Evolutionary conservation across 164 flowering plant genomes (phyloP).

Genomic region (Buxus sempervirens): DNA sequence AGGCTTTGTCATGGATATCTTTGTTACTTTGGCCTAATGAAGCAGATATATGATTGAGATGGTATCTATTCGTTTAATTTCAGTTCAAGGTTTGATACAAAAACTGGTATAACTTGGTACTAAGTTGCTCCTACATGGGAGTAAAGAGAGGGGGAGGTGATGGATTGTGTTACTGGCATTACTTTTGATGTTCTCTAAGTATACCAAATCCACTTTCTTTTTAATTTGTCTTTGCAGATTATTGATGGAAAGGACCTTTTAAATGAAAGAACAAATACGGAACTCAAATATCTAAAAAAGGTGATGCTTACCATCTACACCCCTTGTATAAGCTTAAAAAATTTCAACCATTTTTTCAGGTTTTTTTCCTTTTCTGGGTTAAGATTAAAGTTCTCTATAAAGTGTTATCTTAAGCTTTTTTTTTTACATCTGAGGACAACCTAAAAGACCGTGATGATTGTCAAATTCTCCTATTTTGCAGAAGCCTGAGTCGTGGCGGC

Average conservation of each 20-base stretch:
- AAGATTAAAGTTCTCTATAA: background rate
- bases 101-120: no score
- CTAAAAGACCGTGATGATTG: background rate
- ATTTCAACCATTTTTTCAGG: background rate
- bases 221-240: conserved; percentile 47
- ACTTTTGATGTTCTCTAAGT: background rate
- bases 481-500: conserved; percentile 98
- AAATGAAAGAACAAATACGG: conserved; percentile 84
- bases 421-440: background rate
- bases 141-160: no score
- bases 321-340: background rate
- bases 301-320: conserved; percentile 22
- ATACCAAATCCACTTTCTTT: background rate
- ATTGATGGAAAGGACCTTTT: conserved; percentile 80
- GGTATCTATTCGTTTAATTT: background rate
- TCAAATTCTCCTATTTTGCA: conserved; percentile 23
- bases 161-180: no score
- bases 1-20: background rate
- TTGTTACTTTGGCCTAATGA: background rate
- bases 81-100: no score
- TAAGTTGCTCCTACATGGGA: no score
- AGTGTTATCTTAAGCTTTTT: background rate
- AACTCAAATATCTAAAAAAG: conserved; percentile 80
- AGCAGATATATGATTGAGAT: no score
- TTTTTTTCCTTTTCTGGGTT: background rate